Evolutionary conservation across 805 yeast genomes (phyloP).

Genomic region (Pichia nakasei): DNA sequence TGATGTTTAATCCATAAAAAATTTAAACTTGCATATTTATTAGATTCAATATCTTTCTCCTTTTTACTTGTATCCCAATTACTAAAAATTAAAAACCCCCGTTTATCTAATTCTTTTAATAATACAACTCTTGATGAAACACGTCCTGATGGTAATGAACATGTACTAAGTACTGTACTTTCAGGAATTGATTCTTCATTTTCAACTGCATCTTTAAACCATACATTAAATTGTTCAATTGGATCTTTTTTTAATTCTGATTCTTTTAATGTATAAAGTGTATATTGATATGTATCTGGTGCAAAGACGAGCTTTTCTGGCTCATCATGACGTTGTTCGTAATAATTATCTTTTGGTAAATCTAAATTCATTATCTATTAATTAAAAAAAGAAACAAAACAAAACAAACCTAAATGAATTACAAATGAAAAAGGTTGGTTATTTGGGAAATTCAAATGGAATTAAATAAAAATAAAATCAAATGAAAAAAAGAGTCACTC

Average conservation of each 20-base stretch:
- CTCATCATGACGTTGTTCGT: conserved; percentile 7
- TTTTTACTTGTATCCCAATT: conserved; percentile 89
- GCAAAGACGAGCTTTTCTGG: conserved; percentile 42
- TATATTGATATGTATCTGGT: conserved; percentile 83
- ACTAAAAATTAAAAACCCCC: conserved; percentile 81
- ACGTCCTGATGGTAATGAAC: conserved; percentile 81
- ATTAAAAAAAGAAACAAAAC: too few relatives aligned
- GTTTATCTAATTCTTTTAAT: conserved; percentile 79
- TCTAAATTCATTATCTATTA: conserved; percentile 16
- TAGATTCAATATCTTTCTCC: conserved; percentile 56
- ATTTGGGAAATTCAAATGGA: too few relatives aligned
- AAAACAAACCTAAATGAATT: too few relatives aligned
- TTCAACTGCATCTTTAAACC: conserved; percentile 74
- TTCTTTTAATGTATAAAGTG: conserved; percentile 51
- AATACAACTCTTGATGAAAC: conserved; percentile 79
- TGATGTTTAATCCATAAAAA: conserved; percentile 91
- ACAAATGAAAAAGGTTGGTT: too few relatives aligned
- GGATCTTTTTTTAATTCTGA: conserved; percentile 51
- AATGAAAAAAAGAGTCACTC: too few relatives aligned
- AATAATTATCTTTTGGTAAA: conserved; percentile 8
- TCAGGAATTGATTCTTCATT: conserved; percentile 62
- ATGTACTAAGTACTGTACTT: conserved; percentile 80
- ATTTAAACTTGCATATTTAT: conserved; percentile 73
- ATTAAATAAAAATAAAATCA: too few relatives aligned
- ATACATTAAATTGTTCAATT: conserved; percentile 64